Percentiles rank a stretch among this genome's conserved stretches.
phyloP scores from a whole-genome alignment of 768 basidiomycete genomes.

The Pleurotus pulmonarius region DNA sequence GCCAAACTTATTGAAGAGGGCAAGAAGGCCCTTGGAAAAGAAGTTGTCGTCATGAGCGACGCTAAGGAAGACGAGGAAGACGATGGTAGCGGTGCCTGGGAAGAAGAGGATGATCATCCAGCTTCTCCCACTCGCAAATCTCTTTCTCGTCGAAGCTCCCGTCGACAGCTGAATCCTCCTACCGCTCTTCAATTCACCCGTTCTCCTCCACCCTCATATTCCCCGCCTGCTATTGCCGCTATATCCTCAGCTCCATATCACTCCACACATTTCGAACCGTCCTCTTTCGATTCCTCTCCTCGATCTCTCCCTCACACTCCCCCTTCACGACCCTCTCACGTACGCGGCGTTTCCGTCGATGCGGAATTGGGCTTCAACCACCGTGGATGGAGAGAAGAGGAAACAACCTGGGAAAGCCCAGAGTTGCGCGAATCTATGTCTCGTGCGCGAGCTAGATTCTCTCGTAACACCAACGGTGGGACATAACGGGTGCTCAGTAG shows the following conservation, averaged over 20 bases:
- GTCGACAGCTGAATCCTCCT: slow-evolving; percentile 17
- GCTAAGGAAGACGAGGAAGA: slow-evolving; percentile 72
- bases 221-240: slow-evolving; percentile 20
- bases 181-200: slow-evolving; percentile 19
- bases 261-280: slow-evolving; percentile 26
- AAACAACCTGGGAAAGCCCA: slow-evolving; percentile 52
- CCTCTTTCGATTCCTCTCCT: slow-evolving; percentile 18
- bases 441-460: slow-evolving; percentile 47
- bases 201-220: slow-evolving; percentile 7
- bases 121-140: slow-evolving; percentile 20
- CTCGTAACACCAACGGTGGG: slow-evolving; percentile 11
- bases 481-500: not conserved
- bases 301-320: slow-evolving; percentile 8
- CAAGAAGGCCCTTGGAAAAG: slow-evolving; percentile 69
- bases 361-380: slow-evolving; percentile 19
- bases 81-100: slow-evolving; percentile 73
- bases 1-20: slow-evolving; percentile 73
- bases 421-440: slow-evolving; percentile 73
- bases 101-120: slow-evolving; percentile 47
- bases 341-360: slow-evolving; percentile 31
- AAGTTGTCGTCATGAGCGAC: slow-evolving; percentile 77
- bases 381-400: slow-evolving; percentile 38
- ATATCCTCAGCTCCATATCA: slow-evolving; percentile 29
- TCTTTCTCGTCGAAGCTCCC: slow-evolving; percentile 20
- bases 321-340: slow-evolving; percentile 14